phyloP scores from a whole-genome alignment of 495 filamentous ascomycete genomes.

The Opeltia flavorubescens region DNA sequence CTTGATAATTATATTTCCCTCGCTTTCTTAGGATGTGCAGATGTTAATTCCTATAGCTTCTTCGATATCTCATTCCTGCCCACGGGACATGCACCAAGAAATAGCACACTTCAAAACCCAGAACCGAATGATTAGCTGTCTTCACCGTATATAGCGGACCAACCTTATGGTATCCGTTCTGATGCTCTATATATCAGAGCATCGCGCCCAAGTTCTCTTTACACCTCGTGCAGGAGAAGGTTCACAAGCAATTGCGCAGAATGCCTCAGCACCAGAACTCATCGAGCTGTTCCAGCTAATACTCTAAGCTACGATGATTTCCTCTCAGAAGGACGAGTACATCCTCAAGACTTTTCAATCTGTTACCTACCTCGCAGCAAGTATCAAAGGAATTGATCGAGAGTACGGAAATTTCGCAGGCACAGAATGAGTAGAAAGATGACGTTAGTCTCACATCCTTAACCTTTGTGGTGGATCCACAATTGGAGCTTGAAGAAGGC shows the following conservation, averaged over 20 bases:
- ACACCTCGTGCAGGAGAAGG: slow-evolving; percentile 32
- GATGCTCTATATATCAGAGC: slow-evolving; percentile 47
- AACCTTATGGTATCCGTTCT: too few relatives aligned
- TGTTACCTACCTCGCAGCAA: slow-evolving; percentile 32
- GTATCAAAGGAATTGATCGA: slow-evolving; percentile 36
- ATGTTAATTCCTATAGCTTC: too few relatives aligned
- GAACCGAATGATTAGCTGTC: too few relatives aligned
- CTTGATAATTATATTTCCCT: too few relatives aligned
- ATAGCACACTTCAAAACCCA: too few relatives aligned
- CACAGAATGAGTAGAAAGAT: neutral
- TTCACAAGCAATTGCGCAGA: slow-evolving; percentile 44
- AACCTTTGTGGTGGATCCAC: slow-evolving; percentile 29
- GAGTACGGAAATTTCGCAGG: slow-evolving; percentile 25
- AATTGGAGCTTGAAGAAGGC: slow-evolving; percentile 39
- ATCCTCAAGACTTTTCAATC: slow-evolving; percentile 34
- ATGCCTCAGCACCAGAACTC: slow-evolving; percentile 18
- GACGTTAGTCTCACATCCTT: slow-evolving; percentile 17
- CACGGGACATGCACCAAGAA: too few relatives aligned
- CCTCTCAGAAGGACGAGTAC: slow-evolving; percentile 39
- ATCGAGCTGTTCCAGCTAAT: slow-evolving; percentile 47
- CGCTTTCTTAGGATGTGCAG: too few relatives aligned
- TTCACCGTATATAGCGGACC: too few relatives aligned
- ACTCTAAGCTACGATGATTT: slow-evolving; percentile 45
- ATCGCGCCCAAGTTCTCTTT: slow-evolving; percentile 35
- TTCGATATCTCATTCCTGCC: too few relatives aligned